Base-by-base conservation (phyloP, 352 stramenopile species). In the Pythium apleroticum region DNA sequence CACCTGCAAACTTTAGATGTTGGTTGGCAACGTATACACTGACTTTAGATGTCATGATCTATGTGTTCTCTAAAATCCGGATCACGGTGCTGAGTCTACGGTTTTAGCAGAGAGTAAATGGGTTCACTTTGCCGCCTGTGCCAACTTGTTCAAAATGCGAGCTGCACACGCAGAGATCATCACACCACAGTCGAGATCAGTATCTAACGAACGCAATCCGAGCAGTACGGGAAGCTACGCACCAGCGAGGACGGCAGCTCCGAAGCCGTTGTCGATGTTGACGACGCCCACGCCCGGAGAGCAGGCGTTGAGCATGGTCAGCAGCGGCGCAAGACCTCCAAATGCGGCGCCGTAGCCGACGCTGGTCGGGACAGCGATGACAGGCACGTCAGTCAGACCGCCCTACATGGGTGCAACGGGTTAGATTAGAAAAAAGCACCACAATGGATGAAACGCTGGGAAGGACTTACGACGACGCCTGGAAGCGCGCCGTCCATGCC, bases 241-340 rank as follows among this genome's bases (percentile, higher is more conserved):
- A 95, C 86, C 81, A 75, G 96, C 97, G 27, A 98, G 87, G 0
- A 97, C 94, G 10, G 97, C 97, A 5, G 93, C 97, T 7, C 97
- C 97, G 77, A 99, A 99, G 35, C 97, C 97, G 70, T 99, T 99
- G 76, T 99, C 97, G 64, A 99, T 98, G 74, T 99, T 99, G n/a
- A 99, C 95, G 39, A 99, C 96, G n/a, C 91, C 93, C 3, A 99
- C 96, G n/a, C 97, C 97, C 15, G 97, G 97, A 45, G 94, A 97
- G 71, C 97, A 99, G 20, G 90, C 95, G 74, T 99, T 99, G 33
- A 99, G 80, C 96, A 99, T 99, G 11, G 97, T 99, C 19, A 99
- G 75, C 49, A 99, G 77, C 0, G 97, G 96, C 54, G 93, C 96
- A 11, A 99, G 74, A 0, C 97, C 97, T 3, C 89, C 84, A 53